Percentiles rank a stretch among this genome's conserved stretches.
Conservation (phyloP, 1,284 basidiomycete genomes). For the Pyrrhoderma noxium region DNA sequence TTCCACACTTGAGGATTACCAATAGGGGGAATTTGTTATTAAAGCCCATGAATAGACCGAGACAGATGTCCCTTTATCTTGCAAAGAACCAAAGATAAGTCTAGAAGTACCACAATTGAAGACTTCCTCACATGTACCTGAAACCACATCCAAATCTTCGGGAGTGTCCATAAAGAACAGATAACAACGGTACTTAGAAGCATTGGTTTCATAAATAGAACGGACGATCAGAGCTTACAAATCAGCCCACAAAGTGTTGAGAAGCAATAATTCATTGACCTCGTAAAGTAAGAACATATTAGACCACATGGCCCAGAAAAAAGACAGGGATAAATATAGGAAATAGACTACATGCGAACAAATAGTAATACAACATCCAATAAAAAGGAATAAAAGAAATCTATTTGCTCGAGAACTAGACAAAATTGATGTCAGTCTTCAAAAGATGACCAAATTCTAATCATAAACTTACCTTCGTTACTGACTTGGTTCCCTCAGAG, state of each 20-base stretch:
- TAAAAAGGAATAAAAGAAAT: background rate
- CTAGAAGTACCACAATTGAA: no score
- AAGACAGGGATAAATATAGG: constrained; percentile 10
- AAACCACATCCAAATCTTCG: no score
- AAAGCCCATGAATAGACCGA: background rate
- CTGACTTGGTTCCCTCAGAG: constrained; percentile 67
- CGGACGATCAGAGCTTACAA: background rate
- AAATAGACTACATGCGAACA: constrained; percentile 14
- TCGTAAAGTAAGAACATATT: background rate
- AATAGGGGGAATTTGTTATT: background rate
- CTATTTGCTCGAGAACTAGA: no score
- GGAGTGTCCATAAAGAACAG: background rate
- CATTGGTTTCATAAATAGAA: background rate
- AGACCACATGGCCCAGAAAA: background rate
- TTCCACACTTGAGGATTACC: no score
- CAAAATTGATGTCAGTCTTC: no score
- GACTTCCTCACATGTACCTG: no score
- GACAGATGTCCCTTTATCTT: no score
- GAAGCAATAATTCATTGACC: background rate
- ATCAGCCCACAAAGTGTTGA: background rate
- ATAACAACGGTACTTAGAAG: background rate
- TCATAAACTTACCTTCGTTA: constrained; percentile 26
- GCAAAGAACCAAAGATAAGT: no score
- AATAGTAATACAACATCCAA: constrained; percentile 13
- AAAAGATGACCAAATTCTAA: background rate